Base-by-base conservation (phyloP, 2,329 filamentous ascomycete genomes). In the Emmonsiellopsis sp. region DNA sequence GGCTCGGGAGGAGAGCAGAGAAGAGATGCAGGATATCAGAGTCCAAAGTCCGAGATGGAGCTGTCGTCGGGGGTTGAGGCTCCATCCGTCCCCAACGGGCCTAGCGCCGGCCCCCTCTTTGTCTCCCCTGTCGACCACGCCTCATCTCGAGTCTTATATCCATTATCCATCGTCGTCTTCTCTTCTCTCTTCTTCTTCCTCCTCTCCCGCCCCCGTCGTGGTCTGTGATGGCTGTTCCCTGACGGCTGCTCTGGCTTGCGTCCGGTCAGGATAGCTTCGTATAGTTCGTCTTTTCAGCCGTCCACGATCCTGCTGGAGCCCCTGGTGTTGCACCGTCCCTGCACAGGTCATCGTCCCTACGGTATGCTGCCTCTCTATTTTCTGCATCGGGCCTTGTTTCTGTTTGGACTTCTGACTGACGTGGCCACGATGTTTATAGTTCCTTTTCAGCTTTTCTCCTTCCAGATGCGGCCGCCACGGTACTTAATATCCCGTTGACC, bases 81-180 rank as follows among this genome's bases (percentile, higher is more conserved):
- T 27, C 21, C 21, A 27, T 5, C 3, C 21, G 3, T 27, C 21
- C 21, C 21, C 21, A 27, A 27, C 21, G 21, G 21, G 21, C 21
- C 21, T 27, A 27, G 21, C 21, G 21, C 21, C 21, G 21, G 21
- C 32, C 17, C 39, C 39, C 21, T 17, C 33, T 21, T 42, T 27
- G 14, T 42, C n/a, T 42, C 9, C 36, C 21, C 27, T 31, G n/a
- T 9, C 32, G 10, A 27, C 21, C 39, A 14, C 8, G 21, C 48
- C 48, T 33, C 21, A 27, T 48, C 40, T 51, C 51, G 9, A 21
- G 33, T 52, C 43, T 45, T 54, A 56, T 55, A 53, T 49, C 49
- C 53, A 43, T 54, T 55, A 53, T 49, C 49, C 53, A 40, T 54
- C 27, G 52, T 43, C 40, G 6, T 34, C 13, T 11, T 46, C 49